A percentile compares a stretch with the other conserved stretches of the same genome.
These are phyloP conservation scores for Rhynchospora breviuscula DNA, from an alignment of 176 grass and related monocot species.

Conservation along the genomic window DNA sequence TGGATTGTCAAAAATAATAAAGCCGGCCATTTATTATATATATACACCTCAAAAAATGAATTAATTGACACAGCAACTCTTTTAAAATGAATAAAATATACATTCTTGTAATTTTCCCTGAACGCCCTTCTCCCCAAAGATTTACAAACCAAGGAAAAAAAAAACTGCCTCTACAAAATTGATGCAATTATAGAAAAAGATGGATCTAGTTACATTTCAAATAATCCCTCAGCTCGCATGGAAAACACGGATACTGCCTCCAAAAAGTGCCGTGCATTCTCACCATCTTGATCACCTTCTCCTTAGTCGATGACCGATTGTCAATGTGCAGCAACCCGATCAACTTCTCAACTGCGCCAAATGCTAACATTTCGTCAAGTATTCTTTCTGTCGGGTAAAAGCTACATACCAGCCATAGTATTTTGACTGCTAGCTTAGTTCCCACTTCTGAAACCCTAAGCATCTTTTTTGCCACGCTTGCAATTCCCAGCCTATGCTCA, in stretches of 20 bases:
- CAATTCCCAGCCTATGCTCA: constrained; percentile 55
- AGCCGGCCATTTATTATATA: not conserved
- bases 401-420: constrained; percentile 58
- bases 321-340: constrained; percentile 54
- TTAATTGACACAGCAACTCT: not conserved
- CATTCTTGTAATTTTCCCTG: not conserved
- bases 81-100: not conserved
- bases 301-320: constrained; percentile 46
- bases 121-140: not conserved
- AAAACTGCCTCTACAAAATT: not conserved
- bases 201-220: constrained; percentile 25
- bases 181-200: not conserved
- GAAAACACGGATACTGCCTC: constrained; percentile 74
- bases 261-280: constrained; percentile 48
- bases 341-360: constrained; percentile 41
- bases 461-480: constrained; percentile 52
- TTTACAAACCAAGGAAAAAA: not conserved
- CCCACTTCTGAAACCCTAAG: constrained; percentile 63
- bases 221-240: constrained; percentile 48
- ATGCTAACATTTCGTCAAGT: constrained; percentile 45
- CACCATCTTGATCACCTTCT: constrained; percentile 51
- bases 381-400: constrained; percentile 50
- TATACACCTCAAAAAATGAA: not conserved
- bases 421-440: constrained; percentile 65
- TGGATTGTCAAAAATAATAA: not conserved